Evolutionary conservation across 768 basidiomycete genomes (phyloP), one percentile per base, ranked within the genome.

Genomic region (Lentinula guzmanii): DNA sequence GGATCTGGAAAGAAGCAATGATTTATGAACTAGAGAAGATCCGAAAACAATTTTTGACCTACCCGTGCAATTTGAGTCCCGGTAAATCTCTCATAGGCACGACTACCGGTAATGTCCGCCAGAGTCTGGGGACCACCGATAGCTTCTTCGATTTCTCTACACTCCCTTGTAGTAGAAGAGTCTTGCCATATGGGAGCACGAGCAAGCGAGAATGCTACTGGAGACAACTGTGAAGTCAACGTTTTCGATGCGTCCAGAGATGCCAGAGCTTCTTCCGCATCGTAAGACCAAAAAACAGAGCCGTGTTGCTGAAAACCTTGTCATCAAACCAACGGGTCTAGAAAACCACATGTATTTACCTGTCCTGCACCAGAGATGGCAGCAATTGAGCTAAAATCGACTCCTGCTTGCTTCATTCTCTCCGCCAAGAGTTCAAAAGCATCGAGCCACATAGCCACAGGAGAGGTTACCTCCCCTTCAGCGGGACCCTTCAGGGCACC

Each of bases 111-210:
- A 11, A 89, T 72, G 69, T 89, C 84, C 8, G 92, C 86, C 7
- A 95, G 76, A 5, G 73, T 82, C 62, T 89, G 87, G 0, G 87
- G 72, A 4, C 91, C 90, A 41, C 91, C 91, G 9, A 89, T 74
- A 41, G 76, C 79, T 0, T 76, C 79, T 67, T 93, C 90, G 46
- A 95, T 74, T 61, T 78, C 80, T 60, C 75, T 75, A 68, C 93
- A 95, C 65, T 94, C 91, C 46, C 75, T 72, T 0, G 85, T 87
- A 0, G 92, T 94, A 0, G 91, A 93, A 1, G 91, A 91, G 72
- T 95, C 93, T 70, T 95, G 92, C 93, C 93, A 95, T 68, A 94
- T 94, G 9, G 92, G 91, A 3, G 88, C 82, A 63, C 79, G 79
- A 1, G 77, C 77, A 11, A 85, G 73, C 5, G 90, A 85, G 71